A percentile compares a stretch with the other conserved stretches of the same genome.
phyloP scores from a whole-genome alignment of 805 yeast species.

The Metschnikowia dekortorum region DNA sequence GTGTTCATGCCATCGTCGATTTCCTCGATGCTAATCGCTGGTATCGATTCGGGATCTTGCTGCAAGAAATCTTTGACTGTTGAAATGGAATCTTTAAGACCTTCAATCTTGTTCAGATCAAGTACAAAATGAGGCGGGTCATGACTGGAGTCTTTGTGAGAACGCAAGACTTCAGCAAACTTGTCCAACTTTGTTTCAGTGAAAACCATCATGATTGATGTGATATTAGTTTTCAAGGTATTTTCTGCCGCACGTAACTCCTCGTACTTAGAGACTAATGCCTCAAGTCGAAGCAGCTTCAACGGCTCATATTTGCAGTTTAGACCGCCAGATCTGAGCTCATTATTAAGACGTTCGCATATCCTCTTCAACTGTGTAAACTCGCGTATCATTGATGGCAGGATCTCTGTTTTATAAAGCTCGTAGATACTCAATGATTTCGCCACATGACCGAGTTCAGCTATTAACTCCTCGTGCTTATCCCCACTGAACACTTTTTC shows the following conservation, averaged over 20 bases:
- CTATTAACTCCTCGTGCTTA: background rate
- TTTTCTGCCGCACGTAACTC: constrained; percentile 4
- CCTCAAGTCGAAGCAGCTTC: constrained; percentile 10
- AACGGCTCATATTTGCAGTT: constrained; percentile 13
- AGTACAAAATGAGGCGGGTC: background rate
- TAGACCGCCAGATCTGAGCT: constrained; percentile 10
- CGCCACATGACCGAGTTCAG: background rate
- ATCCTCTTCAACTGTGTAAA: constrained; percentile 14
- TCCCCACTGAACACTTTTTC: background rate
- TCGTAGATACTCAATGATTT: background rate
- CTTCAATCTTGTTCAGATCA: background rate
- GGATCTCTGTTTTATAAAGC: background rate
- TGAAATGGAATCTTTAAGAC: background rate
- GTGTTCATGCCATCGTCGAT: background rate
- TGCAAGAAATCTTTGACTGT: background rate
- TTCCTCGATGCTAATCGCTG: constrained; percentile 4
- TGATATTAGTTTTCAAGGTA: background rate
- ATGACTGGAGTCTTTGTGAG: background rate
- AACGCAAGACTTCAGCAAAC: background rate
- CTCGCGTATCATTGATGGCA: constrained; percentile 5
- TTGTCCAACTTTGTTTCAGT: background rate
- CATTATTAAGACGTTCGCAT: constrained; percentile 4
- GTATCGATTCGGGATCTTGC: constrained; percentile 5
- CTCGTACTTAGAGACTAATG: constrained; percentile 6
- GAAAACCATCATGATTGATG: background rate